Base-by-base conservation (phyloP, 2,329 filamentous ascomycete species). In the Chrysosporium queenslandicum region DNA sequence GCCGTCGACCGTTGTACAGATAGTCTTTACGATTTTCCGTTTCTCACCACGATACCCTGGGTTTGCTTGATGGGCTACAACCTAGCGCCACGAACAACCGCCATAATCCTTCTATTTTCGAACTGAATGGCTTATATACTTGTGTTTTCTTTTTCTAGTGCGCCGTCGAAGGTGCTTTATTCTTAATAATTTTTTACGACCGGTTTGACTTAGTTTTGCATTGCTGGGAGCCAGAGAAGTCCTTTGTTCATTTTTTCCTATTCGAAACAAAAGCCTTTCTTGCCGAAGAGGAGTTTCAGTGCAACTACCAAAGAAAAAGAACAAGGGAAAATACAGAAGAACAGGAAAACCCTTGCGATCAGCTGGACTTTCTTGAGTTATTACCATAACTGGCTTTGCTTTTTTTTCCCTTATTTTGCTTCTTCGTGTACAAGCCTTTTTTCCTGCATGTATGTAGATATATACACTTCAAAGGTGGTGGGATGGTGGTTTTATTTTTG, bases 401-500 rank as follows among this genome's bases (percentile, higher is more conserved):
- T n/a, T n/a, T n/a, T n/a, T n/a, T n/a, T n/a, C n/a, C n/a, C n/a
- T n/a, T 5, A 12, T 34, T 32, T 12, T 46, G 27, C 43, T 16
- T 34, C 18, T 34, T 46, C 9, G 42, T 46, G 43, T 34, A 46
- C 43, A 46, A 36, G 43, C 20, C 16, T 47, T 46, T 6, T 16
- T 29, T 43, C 16, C 12, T 23, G 25, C n/a, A 20, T 43, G 30
- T 36, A 46, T 46, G 45, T 47, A 47, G 45, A 47, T 47, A 47
- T 47, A 47, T 37, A 11, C 25, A n/a, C n/a, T n/a, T 25, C 45
- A 37, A 45, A 30, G n/a, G 16, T 25, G 1, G 42, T 25, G 27
- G 32, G 12, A 8, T 29, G 27, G 9, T 29, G 27, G 4, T 29
- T 9, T 29, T 29, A 12, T 47, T 39, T 18, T 12, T 12, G 9